Percentiles rank a stretch among this genome's conserved stretches.
These are phyloP conservation scores for Beta corolliflora DNA, from an alignment of 179 eudicot genomes.

Conservation along the genomic window DNA sequence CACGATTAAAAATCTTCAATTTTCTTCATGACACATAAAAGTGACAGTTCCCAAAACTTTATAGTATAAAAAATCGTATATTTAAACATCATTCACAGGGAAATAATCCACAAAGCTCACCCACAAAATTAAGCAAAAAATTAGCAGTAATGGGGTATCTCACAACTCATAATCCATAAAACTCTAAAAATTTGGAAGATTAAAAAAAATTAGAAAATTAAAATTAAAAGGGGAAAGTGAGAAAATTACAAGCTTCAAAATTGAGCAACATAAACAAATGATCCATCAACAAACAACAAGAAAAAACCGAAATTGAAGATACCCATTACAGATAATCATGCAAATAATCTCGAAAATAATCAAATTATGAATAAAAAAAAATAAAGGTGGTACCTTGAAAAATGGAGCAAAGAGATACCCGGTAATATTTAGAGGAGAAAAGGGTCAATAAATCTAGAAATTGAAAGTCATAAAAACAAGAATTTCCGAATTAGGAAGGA, in stretches of 20 bases:
- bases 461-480: constrained; percentile 14
- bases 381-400: constrained; percentile 24
- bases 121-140: not conserved
- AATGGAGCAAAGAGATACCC: constrained; percentile 17
- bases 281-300: constrained; percentile 11
- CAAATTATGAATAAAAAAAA: not conserved
- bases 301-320: constrained; percentile 11
- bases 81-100: too few species aligned
- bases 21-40: not conserved
- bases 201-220: too few species aligned
- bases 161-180: not conserved
- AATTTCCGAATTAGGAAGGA: not conserved
- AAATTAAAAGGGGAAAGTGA: not conserved
- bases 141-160: not conserved
- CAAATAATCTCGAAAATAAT: not conserved
- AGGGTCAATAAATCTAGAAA: constrained; percentile 23
- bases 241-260: not conserved
- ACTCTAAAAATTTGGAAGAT: not conserved
- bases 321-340: constrained; percentile 28
- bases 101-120: not conserved
- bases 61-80: not conserved
- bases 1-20: not conserved
- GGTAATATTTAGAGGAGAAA: not conserved
- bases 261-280: not conserved
- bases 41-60: not conserved